These are phyloP conservation scores for Emmonsiellopsis sp. DNA, from an alignment of 2,329 filamentous ascomycete species.

Conservation along the genomic window DNA sequence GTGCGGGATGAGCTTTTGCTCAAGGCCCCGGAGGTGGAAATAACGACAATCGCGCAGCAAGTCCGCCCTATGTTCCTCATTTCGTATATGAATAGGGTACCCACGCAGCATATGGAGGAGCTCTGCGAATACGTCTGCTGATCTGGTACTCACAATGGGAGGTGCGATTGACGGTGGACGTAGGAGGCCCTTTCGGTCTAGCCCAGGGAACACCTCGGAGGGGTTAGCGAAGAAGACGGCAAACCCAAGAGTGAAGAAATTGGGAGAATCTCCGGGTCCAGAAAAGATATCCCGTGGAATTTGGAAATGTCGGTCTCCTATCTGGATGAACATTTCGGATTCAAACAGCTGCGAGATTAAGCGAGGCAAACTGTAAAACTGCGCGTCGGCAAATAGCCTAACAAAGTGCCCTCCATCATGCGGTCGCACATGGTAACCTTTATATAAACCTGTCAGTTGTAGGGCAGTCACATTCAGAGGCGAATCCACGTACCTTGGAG, in stretches of 20 bases:
- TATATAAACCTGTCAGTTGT: background rate
- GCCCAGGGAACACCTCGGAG: conserved; percentile 73
- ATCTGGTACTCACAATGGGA: conserved; percentile 70
- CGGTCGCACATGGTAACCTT: conserved; percentile 74
- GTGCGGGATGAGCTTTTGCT: conserved; percentile 77
- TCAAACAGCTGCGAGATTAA: conserved; percentile 86
- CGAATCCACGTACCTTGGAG: conserved; percentile 52
- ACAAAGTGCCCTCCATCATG: conserved; percentile 81
- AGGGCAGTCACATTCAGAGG: background rate
- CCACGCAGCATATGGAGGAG: conserved; percentile 73
- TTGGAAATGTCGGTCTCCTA: conserved; percentile 78
- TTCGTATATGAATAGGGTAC: conserved; percentile 68
- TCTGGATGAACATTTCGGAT: conserved; percentile 83
- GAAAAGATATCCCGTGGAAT: conserved; percentile 83
- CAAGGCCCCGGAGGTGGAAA: conserved; percentile 84
- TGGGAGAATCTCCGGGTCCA: conserved; percentile 79
- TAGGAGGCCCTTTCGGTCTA: conserved; percentile 68
- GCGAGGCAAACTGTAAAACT: conserved; percentile 85
- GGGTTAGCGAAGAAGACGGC: conserved; percentile 77
- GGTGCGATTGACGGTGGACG: conserved; percentile 80
- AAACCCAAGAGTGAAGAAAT: conserved; percentile 91
- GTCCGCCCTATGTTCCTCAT: conserved; percentile 66
- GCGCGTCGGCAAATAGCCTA: conserved; percentile 84
- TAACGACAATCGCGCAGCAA: conserved; percentile 82
- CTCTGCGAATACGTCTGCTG: conserved; percentile 75